Conservation (phyloP, 495 filamentous ascomycete species). For the Bombardia bombarda region DNA sequence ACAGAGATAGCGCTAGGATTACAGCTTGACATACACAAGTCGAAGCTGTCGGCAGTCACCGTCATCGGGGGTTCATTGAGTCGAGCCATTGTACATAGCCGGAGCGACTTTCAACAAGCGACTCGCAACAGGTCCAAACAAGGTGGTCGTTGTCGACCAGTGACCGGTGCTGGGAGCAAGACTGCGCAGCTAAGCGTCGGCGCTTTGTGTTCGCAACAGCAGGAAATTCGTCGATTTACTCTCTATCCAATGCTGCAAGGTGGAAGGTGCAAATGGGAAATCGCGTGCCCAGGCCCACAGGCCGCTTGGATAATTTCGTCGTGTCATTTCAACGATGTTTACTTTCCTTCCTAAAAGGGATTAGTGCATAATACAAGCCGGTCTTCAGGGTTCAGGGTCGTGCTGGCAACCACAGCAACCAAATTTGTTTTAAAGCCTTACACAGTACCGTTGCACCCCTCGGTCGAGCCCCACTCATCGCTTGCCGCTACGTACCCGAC, state of each 20-base stretch:
- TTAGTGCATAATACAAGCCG: conserved; percentile 11
- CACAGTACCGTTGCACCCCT: too few relatives aligned
- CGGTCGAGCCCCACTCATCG: background rate
- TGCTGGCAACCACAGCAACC: conserved; percentile 7
- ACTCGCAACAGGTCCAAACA: too few relatives aligned
- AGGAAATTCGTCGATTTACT: too few relatives aligned
- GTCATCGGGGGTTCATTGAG: conserved; percentile 79
- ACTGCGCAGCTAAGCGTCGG: too few relatives aligned
- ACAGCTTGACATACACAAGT: conserved; percentile 57
- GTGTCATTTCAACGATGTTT: conserved; percentile 21
- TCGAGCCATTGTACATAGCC: conserved; percentile 64
- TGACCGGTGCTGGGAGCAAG: too few relatives aligned
- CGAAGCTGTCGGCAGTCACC: conserved; percentile 59
- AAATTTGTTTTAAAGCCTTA: background rate
- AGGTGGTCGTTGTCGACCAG: too few relatives aligned
- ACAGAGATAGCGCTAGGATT: background rate
- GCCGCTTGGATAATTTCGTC: conserved; percentile 18
- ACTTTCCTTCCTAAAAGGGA: conserved; percentile 18
- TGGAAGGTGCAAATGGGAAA: too few relatives aligned
- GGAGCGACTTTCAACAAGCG: too few relatives aligned
- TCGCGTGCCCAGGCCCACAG: too few relatives aligned
- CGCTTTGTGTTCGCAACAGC: too few relatives aligned
- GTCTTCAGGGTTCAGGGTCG: conserved; percentile 4
- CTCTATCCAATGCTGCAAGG: too few relatives aligned
- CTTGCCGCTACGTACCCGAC: background rate